A percentile compares a stretch with the other conserved stretches of the same genome.
phyloP scores from a whole-genome alignment of 768 basidiomycete species.

The Russula griseocarnosa region DNA sequence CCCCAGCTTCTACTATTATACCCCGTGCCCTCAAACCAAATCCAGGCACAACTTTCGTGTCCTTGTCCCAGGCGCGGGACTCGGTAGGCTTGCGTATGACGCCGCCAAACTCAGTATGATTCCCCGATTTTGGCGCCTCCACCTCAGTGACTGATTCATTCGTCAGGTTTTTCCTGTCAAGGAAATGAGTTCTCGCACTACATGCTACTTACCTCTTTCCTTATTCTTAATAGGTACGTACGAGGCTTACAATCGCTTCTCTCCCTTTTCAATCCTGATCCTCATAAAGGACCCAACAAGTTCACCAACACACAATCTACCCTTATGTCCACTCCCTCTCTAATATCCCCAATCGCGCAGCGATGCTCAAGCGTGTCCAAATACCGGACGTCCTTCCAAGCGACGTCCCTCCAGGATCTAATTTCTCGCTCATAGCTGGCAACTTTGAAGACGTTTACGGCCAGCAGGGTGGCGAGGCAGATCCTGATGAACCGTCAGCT shows the following conservation, averaged over 20 bases:
- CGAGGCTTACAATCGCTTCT: background rate
- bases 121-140: background rate
- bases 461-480: conserved; percentile 37
- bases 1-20: background rate
- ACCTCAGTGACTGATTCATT: background rate
- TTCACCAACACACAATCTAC: conserved; percentile 72
- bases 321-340: conserved; percentile 94
- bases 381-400: conserved; percentile 86
- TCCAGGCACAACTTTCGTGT: conserved; percentile 57
- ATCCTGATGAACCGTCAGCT: conserved; percentile 59
- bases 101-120: conserved; percentile 69
- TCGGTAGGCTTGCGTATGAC: conserved; percentile 86
- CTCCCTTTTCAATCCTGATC: background rate
- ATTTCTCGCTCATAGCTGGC: conserved; percentile 86
- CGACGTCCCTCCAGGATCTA: conserved; percentile 55
- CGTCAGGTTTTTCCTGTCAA: conserved; percentile 79
- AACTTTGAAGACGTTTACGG: conserved; percentile 95
- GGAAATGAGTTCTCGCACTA: conserved; percentile 96
- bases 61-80: conserved; percentile 83
- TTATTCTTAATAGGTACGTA: conserved; percentile 77
- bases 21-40: background rate
- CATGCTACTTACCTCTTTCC: conserved; percentile 87
- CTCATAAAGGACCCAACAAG: conserved; percentile 50
- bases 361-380: conserved; percentile 61
- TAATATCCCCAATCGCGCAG: conserved; percentile 56